Evolutionary conservation across 306 rosid genomes (phyloP).

Genomic region (Corylus avellana): DNA sequence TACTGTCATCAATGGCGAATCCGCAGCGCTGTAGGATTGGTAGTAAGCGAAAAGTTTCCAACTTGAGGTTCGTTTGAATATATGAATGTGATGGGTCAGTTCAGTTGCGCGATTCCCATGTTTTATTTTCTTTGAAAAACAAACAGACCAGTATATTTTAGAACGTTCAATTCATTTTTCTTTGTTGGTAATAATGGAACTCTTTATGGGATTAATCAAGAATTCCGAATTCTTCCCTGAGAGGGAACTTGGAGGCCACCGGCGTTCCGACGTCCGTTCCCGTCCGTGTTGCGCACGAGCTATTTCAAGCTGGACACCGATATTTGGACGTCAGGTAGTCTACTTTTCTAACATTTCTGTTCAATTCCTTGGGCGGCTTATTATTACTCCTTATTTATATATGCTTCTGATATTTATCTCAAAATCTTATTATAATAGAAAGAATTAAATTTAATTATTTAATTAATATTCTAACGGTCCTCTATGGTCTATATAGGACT

Average conservation of each 20-base stretch:
- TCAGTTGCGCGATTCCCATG: no score
- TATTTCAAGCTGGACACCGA: constrained; percentile 85
- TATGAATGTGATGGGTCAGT: no score
- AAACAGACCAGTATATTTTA: background rate
- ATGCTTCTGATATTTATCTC: no score
- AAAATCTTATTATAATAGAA: no score
- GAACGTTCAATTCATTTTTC: background rate
- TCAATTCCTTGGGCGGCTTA: background rate
- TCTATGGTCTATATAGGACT: constrained; percentile 42
- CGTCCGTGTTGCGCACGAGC: constrained; percentile 81
- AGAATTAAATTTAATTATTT: no score
- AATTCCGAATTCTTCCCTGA: constrained; percentile 46
- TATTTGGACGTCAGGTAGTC: constrained; percentile 85
- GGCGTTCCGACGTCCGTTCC: constrained; percentile 83
- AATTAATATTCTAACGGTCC: no score
- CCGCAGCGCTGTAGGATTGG: background rate
- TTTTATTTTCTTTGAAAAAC: background rate
- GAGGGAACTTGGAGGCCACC: constrained; percentile 48
- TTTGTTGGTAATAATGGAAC: background rate
- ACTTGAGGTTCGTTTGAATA: constrained; percentile 24
- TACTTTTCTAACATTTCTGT: background rate
- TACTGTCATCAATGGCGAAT: background rate
- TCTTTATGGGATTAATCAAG: constrained; percentile 12
- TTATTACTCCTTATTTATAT: background rate
- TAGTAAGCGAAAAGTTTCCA: constrained; percentile 10